These are phyloP conservation scores for Phytophthora lateralis DNA, from an alignment of 352 stramenopile genomes.

Conservation along the genomic window DNA sequence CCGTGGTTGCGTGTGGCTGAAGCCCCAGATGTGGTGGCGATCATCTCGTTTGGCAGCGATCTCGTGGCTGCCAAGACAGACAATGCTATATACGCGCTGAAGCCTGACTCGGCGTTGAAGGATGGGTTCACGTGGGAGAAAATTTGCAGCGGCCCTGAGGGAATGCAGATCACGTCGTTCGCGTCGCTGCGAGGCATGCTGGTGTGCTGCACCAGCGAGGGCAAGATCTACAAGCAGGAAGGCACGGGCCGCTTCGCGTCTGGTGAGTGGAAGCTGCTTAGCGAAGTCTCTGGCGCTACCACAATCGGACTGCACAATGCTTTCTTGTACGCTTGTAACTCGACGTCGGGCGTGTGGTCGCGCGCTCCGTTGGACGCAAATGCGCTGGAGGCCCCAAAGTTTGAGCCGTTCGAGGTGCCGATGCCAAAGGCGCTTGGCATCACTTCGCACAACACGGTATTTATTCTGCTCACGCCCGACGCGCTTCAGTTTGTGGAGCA, in stretches of 20 bases:
- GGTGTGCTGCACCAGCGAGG: slow-evolving; percentile 62
- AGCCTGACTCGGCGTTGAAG: slow-evolving; percentile 26
- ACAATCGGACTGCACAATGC: slow-evolving; percentile 77
- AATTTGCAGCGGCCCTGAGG: slow-evolving; percentile 53
- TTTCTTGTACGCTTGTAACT: slow-evolving; percentile 64
- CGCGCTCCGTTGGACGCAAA: slow-evolving; percentile 53
- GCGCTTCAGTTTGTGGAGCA: slow-evolving; percentile 48
- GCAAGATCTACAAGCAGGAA: slow-evolving; percentile 73
- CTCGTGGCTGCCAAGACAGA: slow-evolving; percentile 64
- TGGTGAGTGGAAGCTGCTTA: slow-evolving; percentile 64
- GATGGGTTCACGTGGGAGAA: slow-evolving; percentile 51
- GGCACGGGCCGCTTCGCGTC: slow-evolving; percentile 65
- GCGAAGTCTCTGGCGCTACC: slow-evolving; percentile 41
- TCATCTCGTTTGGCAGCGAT: slow-evolving; percentile 82
- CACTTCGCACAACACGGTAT: slow-evolving; percentile 77
- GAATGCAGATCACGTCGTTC: slow-evolving; percentile 55
- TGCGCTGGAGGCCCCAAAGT: slow-evolving; percentile 56
- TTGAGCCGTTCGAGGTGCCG: slow-evolving; percentile 40
- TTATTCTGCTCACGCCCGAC: slow-evolving; percentile 64
- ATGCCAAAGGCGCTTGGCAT: slow-evolving; percentile 50
- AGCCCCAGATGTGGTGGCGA: slow-evolving; percentile 50
- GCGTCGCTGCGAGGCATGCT: slow-evolving; percentile 69
- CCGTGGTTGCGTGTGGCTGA: slow-evolving; percentile 52
- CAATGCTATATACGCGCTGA: slow-evolving; percentile 59
- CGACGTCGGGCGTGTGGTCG: slow-evolving; percentile 42